Percentiles rank a stretch among this genome's conserved stretches.
These are phyloP conservation scores for Parmelia sp. DNA, from an alignment of 495 filamentous ascomycete species.

Conservation along the genomic window DNA sequence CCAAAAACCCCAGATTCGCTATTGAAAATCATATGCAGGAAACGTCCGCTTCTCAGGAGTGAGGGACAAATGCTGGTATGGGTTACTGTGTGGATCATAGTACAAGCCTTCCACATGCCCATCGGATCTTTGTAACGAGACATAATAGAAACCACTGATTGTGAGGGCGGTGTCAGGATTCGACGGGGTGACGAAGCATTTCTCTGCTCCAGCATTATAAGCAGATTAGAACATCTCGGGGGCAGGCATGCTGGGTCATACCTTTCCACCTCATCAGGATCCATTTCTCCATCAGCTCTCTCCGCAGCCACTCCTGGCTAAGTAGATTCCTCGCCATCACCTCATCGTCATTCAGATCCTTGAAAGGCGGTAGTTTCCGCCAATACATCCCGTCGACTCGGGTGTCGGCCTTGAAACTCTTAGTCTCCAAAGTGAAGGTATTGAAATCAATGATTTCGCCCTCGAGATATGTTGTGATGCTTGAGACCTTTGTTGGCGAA, in stretches of 20 bases:
- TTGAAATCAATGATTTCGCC: conserved; percentile 74
- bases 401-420: conserved; percentile 55
- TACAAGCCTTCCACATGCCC: conserved; percentile 65
- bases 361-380: conserved; percentile 64
- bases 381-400: conserved; percentile 64
- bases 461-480: conserved; percentile 68
- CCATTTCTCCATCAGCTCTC: conserved; percentile 51
- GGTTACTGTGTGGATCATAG: conserved; percentile 64
- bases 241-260: conserved; percentile 26
- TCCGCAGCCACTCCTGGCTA: conserved; percentile 50
- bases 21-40: conserved; percentile 39
- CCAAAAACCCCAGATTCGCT: neutral
- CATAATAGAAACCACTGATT: conserved; percentile 72
- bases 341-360: conserved; percentile 49
- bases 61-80: conserved; percentile 62
- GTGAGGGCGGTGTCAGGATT: conserved; percentile 56
- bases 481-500: conserved; percentile 48
- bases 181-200: conserved; percentile 63
- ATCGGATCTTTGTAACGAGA: conserved; percentile 54
- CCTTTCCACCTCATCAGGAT: conserved; percentile 77
- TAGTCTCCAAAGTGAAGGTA: conserved; percentile 60
- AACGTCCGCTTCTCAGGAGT: conserved; percentile 45
- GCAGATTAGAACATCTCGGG: neutral
- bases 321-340: conserved; percentile 50
- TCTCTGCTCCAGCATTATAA: conserved; percentile 40